A percentile compares a stretch with the other conserved stretches of the same genome.
These are phyloP conservation scores for Elsinoe arachidis DNA, from an alignment of 2,329 filamentous ascomycete species.

Conservation along the genomic window DNA sequence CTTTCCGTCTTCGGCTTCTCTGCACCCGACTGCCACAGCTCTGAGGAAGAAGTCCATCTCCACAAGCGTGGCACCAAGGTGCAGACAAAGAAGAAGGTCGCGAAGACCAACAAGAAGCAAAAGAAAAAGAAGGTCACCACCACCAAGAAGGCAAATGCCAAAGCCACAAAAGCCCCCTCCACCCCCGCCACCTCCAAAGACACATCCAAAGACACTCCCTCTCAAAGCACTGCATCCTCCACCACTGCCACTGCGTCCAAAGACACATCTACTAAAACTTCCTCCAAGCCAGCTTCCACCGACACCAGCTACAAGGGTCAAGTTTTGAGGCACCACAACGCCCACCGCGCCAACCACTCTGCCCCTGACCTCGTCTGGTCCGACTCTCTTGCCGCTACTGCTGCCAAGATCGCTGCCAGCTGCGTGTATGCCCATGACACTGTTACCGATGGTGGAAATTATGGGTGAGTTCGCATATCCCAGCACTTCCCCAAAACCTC, in stretches of 20 bases:
- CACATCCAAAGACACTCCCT: conserved; percentile 11
- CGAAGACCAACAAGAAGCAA: conserved; percentile 2
- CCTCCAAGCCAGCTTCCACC: conserved; percentile 11
- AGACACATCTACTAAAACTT: conserved; percentile 13
- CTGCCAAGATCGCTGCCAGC: conserved; percentile 50
- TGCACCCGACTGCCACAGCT: neutral
- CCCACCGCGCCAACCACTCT: conserved; percentile 76
- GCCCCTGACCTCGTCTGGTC: conserved; percentile 59
- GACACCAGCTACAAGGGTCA: no score
- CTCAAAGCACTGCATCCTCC: neutral
- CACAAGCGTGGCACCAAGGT: conserved; percentile 9
- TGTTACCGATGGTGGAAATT: conserved; percentile 53
- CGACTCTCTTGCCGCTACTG: conserved; percentile 53
- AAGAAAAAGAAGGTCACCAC: conserved; percentile 12
- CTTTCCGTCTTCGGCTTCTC: conserved; percentile 28
- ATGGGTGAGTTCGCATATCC: conserved; percentile 44
- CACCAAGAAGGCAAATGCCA: conserved; percentile 11
- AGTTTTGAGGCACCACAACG: conserved; percentile 71
- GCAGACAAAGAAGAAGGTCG: conserved; percentile 10
- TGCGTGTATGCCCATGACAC: conserved; percentile 71
- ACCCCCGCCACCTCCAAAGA: conserved; percentile 2
- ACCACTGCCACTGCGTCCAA: neutral
- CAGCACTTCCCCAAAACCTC: neutral
- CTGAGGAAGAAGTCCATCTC: conserved; percentile 1
- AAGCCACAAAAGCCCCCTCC: conserved; percentile 5